Evolutionary conservation across 2,329 filamentous ascomycete species (phyloP).

Genomic region (Fusarium poae): DNA sequence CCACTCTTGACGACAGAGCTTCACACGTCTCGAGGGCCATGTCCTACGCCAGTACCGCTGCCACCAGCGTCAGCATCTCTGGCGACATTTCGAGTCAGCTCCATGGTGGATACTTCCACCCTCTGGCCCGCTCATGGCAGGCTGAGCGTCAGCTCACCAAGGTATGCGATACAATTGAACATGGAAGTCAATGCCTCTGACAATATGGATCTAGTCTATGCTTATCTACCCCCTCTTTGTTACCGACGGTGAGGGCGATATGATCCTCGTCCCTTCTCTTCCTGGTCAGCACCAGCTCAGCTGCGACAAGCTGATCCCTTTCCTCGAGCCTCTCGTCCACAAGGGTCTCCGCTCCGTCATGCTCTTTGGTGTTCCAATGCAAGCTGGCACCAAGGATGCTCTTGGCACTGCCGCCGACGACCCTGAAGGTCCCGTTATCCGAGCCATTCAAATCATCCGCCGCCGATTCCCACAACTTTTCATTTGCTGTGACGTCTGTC

Average conservation of each 20-base stretch:
- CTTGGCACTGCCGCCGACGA: slow-evolving; percentile 94
- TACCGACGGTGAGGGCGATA: slow-evolving; percentile 93
- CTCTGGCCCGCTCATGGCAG: slow-evolving; percentile 84
- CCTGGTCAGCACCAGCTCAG: slow-evolving; percentile 92
- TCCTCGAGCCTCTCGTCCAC: slow-evolving; percentile 85
- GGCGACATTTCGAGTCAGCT: slow-evolving; percentile 86
- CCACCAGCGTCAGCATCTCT: slow-evolving; percentile 76
- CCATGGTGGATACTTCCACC: slow-evolving; percentile 85
- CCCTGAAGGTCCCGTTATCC: slow-evolving; percentile 91
- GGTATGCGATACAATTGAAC: slow-evolving; percentile 60
- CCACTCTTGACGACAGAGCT: slow-evolving; percentile 70
- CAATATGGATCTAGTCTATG: slow-evolving; percentile 77
- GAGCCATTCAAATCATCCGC: slow-evolving; percentile 84
- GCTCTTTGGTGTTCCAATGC: slow-evolving; percentile 92
- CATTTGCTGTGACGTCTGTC: slow-evolving; percentile 91
- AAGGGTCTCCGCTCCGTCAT: slow-evolving; percentile 95
- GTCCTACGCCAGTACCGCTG: slow-evolving; percentile 75
- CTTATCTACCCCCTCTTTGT: slow-evolving; percentile 98
- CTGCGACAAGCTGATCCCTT: slow-evolving; percentile 85
- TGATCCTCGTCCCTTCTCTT: slow-evolving; percentile 88
- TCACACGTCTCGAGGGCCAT: slow-evolving; percentile 74
- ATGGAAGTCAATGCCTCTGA: slow-evolving; percentile 24
- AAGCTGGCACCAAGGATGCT: slow-evolving; percentile 85
- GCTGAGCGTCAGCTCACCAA: slow-evolving; percentile 87
- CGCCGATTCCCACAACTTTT: slow-evolving; percentile 90